Conservation (phyloP, 192 early-diverging fungal species). For the Diversispora eburnea region DNA sequence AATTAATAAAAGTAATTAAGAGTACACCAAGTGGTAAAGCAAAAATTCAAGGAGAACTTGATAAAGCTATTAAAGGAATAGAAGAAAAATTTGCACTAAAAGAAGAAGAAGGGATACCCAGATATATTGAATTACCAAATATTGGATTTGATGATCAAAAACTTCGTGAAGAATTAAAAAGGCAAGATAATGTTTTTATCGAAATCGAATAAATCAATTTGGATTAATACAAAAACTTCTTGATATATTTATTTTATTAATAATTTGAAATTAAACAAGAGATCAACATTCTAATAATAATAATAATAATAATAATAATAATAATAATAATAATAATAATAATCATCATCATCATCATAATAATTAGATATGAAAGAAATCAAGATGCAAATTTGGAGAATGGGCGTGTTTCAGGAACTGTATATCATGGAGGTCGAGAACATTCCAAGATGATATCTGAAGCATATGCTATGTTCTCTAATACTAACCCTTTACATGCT, state of each 20-base stretch:
- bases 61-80: slow-evolving; percentile 74
- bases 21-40: slow-evolving; percentile 52
- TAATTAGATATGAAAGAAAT: slow-evolving; percentile 53
- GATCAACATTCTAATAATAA: slow-evolving; percentile 31
- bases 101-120: slow-evolving; percentile 57
- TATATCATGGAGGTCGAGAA: slow-evolving; percentile 91
- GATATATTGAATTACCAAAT: slow-evolving; percentile 64
- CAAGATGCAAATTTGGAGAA: slow-evolving; percentile 69
- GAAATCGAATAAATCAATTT: background rate
- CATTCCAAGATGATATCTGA: slow-evolving; percentile 69
- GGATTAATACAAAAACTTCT: background rate
- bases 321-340: slow-evolving; percentile 20
- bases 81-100: slow-evolving; percentile 70
- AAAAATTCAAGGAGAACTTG: slow-evolving; percentile 71
- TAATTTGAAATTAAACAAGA: slow-evolving; percentile 27
- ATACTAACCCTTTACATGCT: slow-evolving; percentile 90
- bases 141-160: slow-evolving; percentile 58
- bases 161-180: slow-evolving; percentile 59
- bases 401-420: slow-evolving; percentile 83
- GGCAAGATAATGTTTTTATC: slow-evolving; percentile 33
- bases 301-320: too few relatives aligned
- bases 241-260: background rate
- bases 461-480: slow-evolving; percentile 79
- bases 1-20: slow-evolving; percentile 11
- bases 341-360: too few relatives aligned